Percentiles rank a stretch among this genome's conserved stretches.
phyloP scores from a whole-genome alignment of 768 basidiomycete species.

The Mycena filopes region DNA sequence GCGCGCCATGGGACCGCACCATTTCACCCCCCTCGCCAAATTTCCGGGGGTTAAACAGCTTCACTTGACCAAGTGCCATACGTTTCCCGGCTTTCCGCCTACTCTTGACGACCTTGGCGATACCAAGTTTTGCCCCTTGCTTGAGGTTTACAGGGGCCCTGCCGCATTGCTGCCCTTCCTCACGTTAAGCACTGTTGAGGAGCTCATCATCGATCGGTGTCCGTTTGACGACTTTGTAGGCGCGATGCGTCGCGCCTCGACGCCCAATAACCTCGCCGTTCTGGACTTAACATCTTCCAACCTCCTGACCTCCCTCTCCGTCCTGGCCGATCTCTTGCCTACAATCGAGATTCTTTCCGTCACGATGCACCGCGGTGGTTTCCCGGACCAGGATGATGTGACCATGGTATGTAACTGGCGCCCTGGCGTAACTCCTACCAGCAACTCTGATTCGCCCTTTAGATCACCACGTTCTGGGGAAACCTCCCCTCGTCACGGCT shows the following conservation, averaged over 20 bases:
- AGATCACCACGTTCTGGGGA: not conserved
- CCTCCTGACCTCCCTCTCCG: not conserved
- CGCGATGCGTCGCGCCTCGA: not conserved
- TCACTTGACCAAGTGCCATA: not conserved
- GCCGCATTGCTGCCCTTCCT: not conserved
- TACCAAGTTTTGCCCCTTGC: not conserved
- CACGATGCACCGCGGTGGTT: too few species aligned
- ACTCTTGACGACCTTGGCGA: not conserved
- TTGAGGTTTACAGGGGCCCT: constrained; percentile 8
- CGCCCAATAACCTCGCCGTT: not conserved
- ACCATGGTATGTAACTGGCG: too few species aligned
- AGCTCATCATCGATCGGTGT: not conserved
- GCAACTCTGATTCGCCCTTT: too few species aligned
- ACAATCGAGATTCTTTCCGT: not conserved
- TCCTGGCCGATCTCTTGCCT: not conserved
- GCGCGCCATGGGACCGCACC: not conserved
- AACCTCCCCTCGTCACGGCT: not conserved
- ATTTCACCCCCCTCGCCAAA: not conserved
- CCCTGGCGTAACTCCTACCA: too few species aligned
- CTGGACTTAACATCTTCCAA: not conserved
- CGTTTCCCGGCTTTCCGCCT: not conserved
- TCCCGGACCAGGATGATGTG: too few species aligned
- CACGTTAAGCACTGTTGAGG: not conserved
- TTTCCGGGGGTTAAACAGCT: not conserved
- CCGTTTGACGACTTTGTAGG: not conserved